Percentiles rank a stretch among this genome's conserved stretches.
Evolutionary conservation across 2,329 filamentous ascomycete genomes (phyloP).

Genomic region (Cercospora nicotianae): DNA sequence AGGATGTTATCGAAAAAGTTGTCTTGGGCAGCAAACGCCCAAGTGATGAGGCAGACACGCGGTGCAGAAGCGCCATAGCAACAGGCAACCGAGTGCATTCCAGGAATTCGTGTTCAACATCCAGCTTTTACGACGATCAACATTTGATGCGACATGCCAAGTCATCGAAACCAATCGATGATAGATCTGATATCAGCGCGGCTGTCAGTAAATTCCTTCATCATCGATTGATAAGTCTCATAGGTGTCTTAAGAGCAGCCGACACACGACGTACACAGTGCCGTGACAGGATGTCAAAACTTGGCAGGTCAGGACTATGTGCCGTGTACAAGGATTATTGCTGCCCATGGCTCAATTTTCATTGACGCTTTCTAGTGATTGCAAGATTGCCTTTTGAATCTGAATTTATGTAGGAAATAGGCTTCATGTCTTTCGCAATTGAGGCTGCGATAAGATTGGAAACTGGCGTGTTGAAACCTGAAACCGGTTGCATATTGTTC

Average conservation of each 20-base stretch:
- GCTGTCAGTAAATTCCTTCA: background rate
- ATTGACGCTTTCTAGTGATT: background rate
- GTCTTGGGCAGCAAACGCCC: background rate
- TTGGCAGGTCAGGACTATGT: background rate
- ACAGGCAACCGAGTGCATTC: background rate
- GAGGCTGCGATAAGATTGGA: background rate
- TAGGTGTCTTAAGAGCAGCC: too few relatives aligned
- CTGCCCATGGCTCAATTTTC: background rate
- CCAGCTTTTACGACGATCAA: background rate
- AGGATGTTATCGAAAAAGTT: background rate
- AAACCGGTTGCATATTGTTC: background rate
- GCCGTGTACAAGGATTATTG: background rate
- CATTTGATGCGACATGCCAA: background rate
- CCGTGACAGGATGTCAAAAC: background rate
- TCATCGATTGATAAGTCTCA: background rate
- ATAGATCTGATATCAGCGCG: background rate
- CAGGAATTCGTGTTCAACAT: background rate
- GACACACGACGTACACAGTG: too few relatives aligned
- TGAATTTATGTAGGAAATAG: background rate
- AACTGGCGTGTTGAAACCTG: background rate
- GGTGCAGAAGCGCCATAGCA: background rate
- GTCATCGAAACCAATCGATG: background rate
- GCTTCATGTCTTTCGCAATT: background rate
- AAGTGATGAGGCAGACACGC: background rate
- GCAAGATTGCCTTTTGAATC: background rate